Conservation (phyloP, 331 rosid species). For the Malus hybrid region DNA sequence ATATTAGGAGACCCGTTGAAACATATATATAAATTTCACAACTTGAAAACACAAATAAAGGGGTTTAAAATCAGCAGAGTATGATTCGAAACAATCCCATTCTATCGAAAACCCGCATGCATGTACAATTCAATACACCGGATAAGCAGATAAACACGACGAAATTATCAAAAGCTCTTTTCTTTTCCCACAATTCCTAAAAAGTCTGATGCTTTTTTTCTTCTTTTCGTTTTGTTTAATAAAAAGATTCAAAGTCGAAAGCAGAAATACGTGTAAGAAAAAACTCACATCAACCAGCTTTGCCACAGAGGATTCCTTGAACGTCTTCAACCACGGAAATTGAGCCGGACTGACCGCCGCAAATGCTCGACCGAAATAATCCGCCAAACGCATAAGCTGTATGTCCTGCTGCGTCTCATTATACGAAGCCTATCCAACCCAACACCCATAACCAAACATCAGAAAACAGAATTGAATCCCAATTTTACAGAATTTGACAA, state of each 20-base stretch:
- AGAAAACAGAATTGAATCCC: conserved; percentile 5
- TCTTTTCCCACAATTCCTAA: not conserved
- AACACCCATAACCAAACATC: not conserved
- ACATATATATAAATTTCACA: not conserved
- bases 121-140: not conserved
- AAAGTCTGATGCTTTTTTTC: not conserved
- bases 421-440: conserved; percentile 37
- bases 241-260: not conserved
- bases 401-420: conserved; percentile 44
- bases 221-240: not conserved
- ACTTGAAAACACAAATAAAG: not conserved
- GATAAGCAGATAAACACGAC: not conserved
- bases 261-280: not conserved
- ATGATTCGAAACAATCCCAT: not conserved
- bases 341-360: conserved; percentile 51
- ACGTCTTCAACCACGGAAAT: conserved; percentile 65
- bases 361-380: conserved; percentile 61
- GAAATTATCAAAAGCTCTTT: not conserved
- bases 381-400: conserved; percentile 60
- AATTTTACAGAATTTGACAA: not conserved
- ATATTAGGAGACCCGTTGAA: not conserved
- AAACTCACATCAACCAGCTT: conserved; percentile 57
- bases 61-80: not conserved
- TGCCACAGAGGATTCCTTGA: conserved; percentile 51
- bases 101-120: not conserved